Percentiles rank a stretch among this genome's conserved stretches.
Conservation (phyloP, 768 basidiomycete genomes). For the Pisolithus orientalis region DNA sequence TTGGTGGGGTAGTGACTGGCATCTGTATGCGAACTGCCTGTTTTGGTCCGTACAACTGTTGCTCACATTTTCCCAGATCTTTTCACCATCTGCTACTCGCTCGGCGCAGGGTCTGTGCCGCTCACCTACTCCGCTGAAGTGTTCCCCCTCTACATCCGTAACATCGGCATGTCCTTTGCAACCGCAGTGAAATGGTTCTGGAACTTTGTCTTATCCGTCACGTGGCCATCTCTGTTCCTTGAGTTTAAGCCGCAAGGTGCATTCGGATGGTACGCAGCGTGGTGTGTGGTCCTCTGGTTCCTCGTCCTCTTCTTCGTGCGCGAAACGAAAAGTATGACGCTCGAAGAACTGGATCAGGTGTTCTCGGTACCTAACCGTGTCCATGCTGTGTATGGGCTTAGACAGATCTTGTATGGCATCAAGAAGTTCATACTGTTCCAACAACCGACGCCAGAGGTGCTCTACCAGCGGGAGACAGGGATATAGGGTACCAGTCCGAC, state of each 20-base stretch:
- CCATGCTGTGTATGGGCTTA: slow-evolving; percentile 56
- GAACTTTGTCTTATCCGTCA: slow-evolving; percentile 60
- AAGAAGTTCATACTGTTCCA: slow-evolving; percentile 40
- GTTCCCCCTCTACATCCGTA: slow-evolving; percentile 64
- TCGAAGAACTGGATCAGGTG: slow-evolving; percentile 50
- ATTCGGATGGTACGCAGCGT: slow-evolving; percentile 68
- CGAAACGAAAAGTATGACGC: slow-evolving; percentile 62
- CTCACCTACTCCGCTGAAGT: slow-evolving; percentile 90
- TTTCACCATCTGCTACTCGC: slow-evolving; percentile 66
- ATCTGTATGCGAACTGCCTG: slow-evolving; percentile 32
- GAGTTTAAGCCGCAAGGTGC: slow-evolving; percentile 66
- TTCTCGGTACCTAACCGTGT: slow-evolving; percentile 48
- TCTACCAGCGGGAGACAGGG: too few species aligned
- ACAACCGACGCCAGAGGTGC: slow-evolving; percentile 16
- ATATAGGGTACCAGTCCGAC: too few species aligned
- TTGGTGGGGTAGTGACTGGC: slow-evolving; percentile 47
- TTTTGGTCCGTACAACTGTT: too few species aligned
- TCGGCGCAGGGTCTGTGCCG: slow-evolving; percentile 86
- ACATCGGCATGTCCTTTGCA: slow-evolving; percentile 62
- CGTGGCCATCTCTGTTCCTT: slow-evolving; percentile 61
- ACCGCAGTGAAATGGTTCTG: slow-evolving; percentile 57
- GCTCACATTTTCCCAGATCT: slow-evolving; percentile 30
- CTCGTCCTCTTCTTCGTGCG: slow-evolving; percentile 59
- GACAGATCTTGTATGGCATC: slow-evolving; percentile 47
- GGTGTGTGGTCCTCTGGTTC: slow-evolving; percentile 49